A percentile compares a stretch with the other conserved stretches of the same genome.
phyloP scores from a whole-genome alignment of 208 protist species.

The Wallacemonas sp. region DNA sequence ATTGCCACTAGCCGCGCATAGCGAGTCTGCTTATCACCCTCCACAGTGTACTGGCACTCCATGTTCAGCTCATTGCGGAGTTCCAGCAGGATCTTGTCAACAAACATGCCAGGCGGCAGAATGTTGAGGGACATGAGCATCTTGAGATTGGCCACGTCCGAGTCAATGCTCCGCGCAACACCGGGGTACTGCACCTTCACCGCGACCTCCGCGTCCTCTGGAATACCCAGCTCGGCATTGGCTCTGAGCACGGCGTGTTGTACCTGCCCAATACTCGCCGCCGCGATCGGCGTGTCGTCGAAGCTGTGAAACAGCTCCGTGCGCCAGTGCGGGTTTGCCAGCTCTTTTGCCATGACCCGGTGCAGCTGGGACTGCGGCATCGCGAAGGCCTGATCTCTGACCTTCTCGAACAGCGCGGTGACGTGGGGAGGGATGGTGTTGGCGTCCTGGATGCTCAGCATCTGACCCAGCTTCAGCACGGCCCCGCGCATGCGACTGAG shows the following conservation, averaged over 20 bases:
- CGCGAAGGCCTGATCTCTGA: constrained; percentile 84
- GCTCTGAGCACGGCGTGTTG: constrained; percentile 65
- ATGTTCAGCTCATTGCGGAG: constrained; percentile 64
- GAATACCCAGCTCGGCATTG: constrained; percentile 29
- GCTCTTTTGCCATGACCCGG: constrained; percentile 39
- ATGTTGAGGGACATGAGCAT: constrained; percentile 74
- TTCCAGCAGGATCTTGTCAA: constrained; percentile 78
- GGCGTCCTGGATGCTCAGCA: constrained; percentile 92
- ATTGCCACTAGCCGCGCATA: constrained; percentile 48
- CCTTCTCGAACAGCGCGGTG: constrained; percentile 70
- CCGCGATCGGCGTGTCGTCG: constrained; percentile 90
- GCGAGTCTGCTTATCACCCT: constrained; percentile 65
- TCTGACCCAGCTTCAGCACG: constrained; percentile 96
- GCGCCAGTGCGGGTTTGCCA: constrained; percentile 47
- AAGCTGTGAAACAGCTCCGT: constrained; percentile 72
- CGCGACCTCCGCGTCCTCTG: constrained; percentile 82
- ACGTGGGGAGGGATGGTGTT: constrained; percentile 73
- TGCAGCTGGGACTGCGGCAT: constrained; percentile 82
- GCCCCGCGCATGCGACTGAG: constrained; percentile 94
- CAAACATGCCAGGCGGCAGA: constrained; percentile 80
- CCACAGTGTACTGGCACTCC: constrained; percentile 73
- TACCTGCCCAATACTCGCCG: constrained; percentile 97
- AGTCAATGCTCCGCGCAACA: constrained; percentile 84
- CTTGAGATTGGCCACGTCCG: constrained; percentile 89
- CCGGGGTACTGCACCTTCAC: constrained; percentile 92